Percentiles rank a stretch among this genome's conserved stretches.
Evolutionary conservation across 352 stramenopile species (phyloP).

Genomic region (Pythium sp.): DNA sequence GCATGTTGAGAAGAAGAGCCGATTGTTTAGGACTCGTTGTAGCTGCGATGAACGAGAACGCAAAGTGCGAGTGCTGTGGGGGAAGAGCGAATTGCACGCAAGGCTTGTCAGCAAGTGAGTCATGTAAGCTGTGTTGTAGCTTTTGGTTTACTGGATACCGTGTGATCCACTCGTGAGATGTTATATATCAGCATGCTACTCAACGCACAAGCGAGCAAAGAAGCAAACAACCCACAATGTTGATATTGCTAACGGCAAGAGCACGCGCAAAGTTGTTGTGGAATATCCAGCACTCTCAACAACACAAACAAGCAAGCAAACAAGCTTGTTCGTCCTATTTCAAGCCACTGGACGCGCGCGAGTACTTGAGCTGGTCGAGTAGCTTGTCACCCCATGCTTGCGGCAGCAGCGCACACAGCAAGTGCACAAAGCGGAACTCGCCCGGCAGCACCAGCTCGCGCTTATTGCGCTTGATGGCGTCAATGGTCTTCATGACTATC

Average conservation of each 20-base stretch:
- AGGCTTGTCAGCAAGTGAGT: neutral
- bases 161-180: neutral
- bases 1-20: neutral
- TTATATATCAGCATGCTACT: neutral
- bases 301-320: neutral
- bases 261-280: neutral
- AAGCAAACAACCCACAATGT: neutral
- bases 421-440: slow-evolving; percentile 10
- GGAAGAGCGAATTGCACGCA: neutral
- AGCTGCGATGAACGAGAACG: neutral
- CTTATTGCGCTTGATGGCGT: slow-evolving; percentile 20
- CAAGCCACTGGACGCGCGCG: neutral
- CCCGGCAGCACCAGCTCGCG: slow-evolving; percentile 14
- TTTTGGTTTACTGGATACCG: neutral
- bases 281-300: neutral
- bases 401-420: slow-evolving; percentile 13
- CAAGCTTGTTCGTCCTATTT: neutral
- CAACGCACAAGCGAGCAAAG: neutral
- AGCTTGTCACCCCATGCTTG: slow-evolving; percentile 20
- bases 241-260: neutral
- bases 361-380: slow-evolving; percentile 20
- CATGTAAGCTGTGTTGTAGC: neutral
- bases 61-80: neutral
- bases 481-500: slow-evolving; percentile 11
- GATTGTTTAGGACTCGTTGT: too few species aligned